Base-by-base conservation (phyloP, 2,329 filamentous ascomycete species). In the Incumbomyces lentus region DNA sequence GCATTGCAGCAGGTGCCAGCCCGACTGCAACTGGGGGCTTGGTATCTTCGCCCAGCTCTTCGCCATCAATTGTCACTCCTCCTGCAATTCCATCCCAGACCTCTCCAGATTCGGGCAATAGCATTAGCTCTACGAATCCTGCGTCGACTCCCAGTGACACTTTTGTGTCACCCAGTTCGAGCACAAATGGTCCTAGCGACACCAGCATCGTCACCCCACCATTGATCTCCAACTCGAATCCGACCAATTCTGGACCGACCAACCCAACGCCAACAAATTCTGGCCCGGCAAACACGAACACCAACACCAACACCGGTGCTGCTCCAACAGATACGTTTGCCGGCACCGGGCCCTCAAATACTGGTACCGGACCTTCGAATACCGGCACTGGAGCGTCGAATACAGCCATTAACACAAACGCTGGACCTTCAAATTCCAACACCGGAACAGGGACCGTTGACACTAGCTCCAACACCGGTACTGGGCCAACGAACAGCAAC, bases 221-320 rank as follows among this genome's bases (percentile, higher is more conserved):
- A 2, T 14, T 30, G 18, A 13, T 17, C 39, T 46, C 47, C 40
- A 40, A 32, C 8, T 31, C 44, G 6, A 46, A 30, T 18, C 14
- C 18, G 14, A 38, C 37, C 6, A n/a, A 26, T 26, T 39, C 43
- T 6, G 13, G 33, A 13, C 30, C 33, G 11, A 13, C n/a, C n/a
- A n/a, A n/a, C n/a, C 52, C 8, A 48, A 40, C 37, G 49, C 48
- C 3, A 59, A 60, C 10, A 58, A 62, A 3, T 56, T n/a, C 22
- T 14, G 36, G 36, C 6, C 36, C 36, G 17, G 18, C 36, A 12
- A 39, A 39, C 12, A 19, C 38, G 13, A 16, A 30, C n/a, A 40
- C n/a, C 29, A 18, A 22, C 12, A 11, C 12, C 38, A 17, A 13
- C 13, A 40, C 38, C 8, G 37, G 18, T 22, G 31, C 50, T 33